Conservation (phyloP, 306 rosid species). For the Cicer pinnatifidum region DNA sequence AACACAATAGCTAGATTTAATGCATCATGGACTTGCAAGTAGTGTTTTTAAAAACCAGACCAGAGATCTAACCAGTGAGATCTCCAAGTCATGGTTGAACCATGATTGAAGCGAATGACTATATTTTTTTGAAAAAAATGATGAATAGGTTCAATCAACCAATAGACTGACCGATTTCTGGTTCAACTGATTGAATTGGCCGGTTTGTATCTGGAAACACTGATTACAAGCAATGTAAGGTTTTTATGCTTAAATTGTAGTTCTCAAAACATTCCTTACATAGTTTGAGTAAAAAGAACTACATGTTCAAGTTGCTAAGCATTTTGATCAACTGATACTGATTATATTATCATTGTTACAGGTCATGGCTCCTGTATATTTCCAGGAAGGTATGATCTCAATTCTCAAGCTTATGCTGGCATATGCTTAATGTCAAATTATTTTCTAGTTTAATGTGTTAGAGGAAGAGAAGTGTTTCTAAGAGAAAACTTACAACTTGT, state of each 20-base stretch:
- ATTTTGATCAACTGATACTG: constrained; percentile 43
- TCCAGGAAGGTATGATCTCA: constrained; percentile 76
- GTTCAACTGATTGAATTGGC: too few species aligned
- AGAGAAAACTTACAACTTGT: too few species aligned
- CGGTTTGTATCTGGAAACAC: too few species aligned
- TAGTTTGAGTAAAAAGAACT: neutral
- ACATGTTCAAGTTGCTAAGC: neutral
- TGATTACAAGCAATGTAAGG: too few species aligned
- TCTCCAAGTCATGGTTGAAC: too few species aligned
- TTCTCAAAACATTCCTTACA: neutral
- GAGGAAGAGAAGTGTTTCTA: too few species aligned
- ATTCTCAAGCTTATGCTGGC: constrained; percentile 19
- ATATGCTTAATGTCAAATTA: neutral
- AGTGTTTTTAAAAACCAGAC: neutral
- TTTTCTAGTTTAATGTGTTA: neutral
- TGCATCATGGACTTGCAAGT: neutral
- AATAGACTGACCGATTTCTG: too few species aligned
- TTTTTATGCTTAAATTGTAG: too few species aligned
- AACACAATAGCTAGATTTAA: neutral
- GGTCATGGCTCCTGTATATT: constrained; percentile 79
- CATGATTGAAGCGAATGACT: too few species aligned
- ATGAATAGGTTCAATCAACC: too few species aligned
- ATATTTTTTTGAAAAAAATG: too few species aligned
- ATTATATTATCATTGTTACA: constrained; percentile 48
- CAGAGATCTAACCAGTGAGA: too few species aligned